Conservation (phyloP, 495 filamentous ascomycete species). For the Talaromyces nanjingensis region DNA sequence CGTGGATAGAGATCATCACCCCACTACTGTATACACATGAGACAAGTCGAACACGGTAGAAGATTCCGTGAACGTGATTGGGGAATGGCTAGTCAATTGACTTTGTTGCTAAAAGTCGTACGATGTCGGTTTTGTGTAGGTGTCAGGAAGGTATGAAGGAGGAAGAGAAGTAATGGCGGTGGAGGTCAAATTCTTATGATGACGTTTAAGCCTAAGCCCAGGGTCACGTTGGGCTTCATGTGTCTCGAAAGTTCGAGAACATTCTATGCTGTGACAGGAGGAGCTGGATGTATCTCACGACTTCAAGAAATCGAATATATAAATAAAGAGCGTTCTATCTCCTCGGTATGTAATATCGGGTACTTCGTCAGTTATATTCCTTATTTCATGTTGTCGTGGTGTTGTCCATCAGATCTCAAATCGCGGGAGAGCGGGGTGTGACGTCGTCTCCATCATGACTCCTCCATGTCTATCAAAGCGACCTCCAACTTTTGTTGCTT, state of each 20-base stretch:
- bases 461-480: neutral
- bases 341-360: neutral
- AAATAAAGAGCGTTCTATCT: neutral
- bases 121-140: neutral
- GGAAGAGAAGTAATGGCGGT: neutral
- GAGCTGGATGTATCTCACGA: neutral
- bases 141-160: neutral
- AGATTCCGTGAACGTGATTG: constrained; percentile 19
- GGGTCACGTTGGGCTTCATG: neutral
- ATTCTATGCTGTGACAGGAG: neutral
- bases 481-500: neutral
- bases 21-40: constrained; percentile 6
- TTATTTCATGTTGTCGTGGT: neutral
- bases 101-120: neutral
- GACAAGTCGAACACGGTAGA: constrained; percentile 36
- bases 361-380: neutral
- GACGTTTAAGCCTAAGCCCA: neutral
- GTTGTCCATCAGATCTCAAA: neutral
- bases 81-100: constrained; percentile 2
- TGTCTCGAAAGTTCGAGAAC: constrained; percentile 4
- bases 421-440: neutral
- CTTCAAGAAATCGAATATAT: neutral
- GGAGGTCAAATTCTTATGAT: neutral
- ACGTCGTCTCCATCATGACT: neutral
- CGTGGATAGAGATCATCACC: constrained; percentile 10